These are phyloP conservation scores for Apiotrichum laibachii DNA, from an alignment of 1,284 basidiomycete species.

Conservation along the genomic window DNA sequence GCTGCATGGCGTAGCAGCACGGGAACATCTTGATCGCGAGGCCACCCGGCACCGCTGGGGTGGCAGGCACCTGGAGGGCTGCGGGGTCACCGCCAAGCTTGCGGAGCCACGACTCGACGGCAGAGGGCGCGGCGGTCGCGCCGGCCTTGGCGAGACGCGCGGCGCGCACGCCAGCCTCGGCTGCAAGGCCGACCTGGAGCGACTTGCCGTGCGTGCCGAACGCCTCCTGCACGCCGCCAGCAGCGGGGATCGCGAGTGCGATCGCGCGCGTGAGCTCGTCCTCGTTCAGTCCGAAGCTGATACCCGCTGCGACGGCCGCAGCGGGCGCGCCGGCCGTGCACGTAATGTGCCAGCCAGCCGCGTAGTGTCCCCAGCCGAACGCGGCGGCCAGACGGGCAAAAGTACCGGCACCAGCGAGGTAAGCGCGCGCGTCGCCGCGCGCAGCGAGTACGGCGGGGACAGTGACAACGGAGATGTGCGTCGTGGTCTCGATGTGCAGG, in stretches of 20 bases:
- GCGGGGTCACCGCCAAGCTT: conserved; percentile 9
- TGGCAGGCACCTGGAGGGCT: conserved; percentile 1
- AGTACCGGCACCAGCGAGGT: conserved; percentile 10
- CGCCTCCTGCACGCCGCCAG: conserved; percentile 15
- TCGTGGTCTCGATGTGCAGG: conserved; percentile 16
- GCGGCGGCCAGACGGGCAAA: conserved; percentile 11
- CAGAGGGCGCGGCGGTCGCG: conserved; percentile 8
- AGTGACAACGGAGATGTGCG: conserved; percentile 11
- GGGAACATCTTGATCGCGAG: conserved; percentile 17
- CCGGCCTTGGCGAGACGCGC: conserved; percentile 6
- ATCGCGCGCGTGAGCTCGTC: conserved; percentile 15
- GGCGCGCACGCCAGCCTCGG: conserved; percentile 11
- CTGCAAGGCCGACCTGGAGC: conserved; percentile 13
- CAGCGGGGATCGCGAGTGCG: conserved; percentile 8
- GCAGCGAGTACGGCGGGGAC: conserved; percentile 9
- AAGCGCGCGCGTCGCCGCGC: conserved; percentile 12
- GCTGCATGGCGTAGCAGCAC: conserved; percentile 18
- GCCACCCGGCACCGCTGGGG: conserved; percentile 9
- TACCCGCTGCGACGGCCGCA: conserved; percentile 10
- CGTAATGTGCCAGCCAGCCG: conserved; percentile 13
- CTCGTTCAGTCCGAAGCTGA: conserved; percentile 7
- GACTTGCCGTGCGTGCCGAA: conserved; percentile 16
- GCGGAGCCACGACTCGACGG: conserved; percentile 11
- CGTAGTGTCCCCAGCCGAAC: conserved; percentile 11
- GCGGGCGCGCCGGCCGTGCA: conserved; percentile 14